A percentile compares a stretch with the other conserved stretches of the same genome.
Conservation (phyloP, 331 rosid species). For the Malus hybrid region DNA sequence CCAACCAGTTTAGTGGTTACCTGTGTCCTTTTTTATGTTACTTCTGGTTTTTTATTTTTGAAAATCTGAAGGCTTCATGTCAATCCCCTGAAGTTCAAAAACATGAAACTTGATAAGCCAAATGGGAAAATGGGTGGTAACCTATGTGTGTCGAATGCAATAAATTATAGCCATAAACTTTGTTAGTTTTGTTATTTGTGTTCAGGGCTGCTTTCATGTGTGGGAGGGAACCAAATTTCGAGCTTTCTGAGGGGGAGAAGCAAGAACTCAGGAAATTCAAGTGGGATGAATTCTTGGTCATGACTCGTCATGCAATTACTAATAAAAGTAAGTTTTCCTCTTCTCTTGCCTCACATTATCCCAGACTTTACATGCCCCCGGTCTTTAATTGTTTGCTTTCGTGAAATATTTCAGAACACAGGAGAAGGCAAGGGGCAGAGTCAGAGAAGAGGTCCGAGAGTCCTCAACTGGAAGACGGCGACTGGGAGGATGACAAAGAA, state of each 20-base stretch:
- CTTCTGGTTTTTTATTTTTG: neutral
- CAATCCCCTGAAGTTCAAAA: neutral
- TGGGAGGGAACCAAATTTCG: constrained; percentile 93
- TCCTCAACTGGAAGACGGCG: constrained; percentile 27
- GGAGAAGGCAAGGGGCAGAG: constrained; percentile 41
- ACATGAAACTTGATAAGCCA: neutral
- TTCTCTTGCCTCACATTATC: neutral
- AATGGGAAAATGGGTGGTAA: neutral
- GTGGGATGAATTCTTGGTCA: constrained; percentile 86
- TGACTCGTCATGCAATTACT: constrained; percentile 67
- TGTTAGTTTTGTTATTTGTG: constrained; percentile 4
- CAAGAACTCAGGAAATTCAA: constrained; percentile 53
- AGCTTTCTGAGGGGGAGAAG: constrained; percentile 75
- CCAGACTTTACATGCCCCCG: neutral
- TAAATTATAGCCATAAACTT: neutral
- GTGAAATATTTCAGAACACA: constrained; percentile 40
- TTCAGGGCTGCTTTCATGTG: constrained; percentile 97
- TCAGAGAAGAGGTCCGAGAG: constrained; percentile 18
- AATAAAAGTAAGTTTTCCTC: constrained; percentile 59
- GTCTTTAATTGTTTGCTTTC: constrained; percentile 14
- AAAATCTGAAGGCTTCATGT: neutral
- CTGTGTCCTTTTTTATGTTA: neutral
- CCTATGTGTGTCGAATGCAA: neutral
- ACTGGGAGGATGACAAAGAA: constrained; percentile 42
- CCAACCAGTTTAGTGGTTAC: neutral